Conservation (phyloP, 768 basidiomycete genomes). For the Hypsizygus marmoreus region DNA sequence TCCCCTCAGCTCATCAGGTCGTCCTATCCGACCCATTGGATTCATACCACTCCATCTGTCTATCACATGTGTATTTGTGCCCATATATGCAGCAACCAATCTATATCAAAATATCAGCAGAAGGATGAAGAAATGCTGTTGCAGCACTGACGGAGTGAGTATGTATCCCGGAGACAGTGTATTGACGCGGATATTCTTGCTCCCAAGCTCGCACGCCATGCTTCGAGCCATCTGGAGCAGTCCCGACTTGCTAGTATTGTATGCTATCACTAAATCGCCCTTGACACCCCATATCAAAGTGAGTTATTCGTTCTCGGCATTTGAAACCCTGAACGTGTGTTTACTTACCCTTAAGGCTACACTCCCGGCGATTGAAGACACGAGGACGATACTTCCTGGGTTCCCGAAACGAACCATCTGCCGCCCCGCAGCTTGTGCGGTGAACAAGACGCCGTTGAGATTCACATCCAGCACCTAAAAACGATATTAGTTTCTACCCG, state of each 20-base stretch:
- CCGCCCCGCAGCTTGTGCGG: slow-evolving; percentile 63
- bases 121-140: slow-evolving; percentile 16
- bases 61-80: slow-evolving; percentile 56
- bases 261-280: slow-evolving; percentile 72
- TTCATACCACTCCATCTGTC: slow-evolving; percentile 67
- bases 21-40: slow-evolving; percentile 71
- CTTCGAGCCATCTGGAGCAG: slow-evolving; percentile 78
- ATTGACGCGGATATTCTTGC: slow-evolving; percentile 68
- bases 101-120: slow-evolving; percentile 30
- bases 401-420: slow-evolving; percentile 58
- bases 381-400: slow-evolving; percentile 59
- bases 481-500: neutral
- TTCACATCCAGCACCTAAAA: slow-evolving; percentile 68
- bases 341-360: slow-evolving; percentile 22
- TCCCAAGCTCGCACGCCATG: slow-evolving; percentile 78
- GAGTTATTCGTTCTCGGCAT: no score
- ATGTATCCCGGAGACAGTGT: slow-evolving; percentile 76
- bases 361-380: slow-evolving; percentile 64
- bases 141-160: slow-evolving; percentile 53
- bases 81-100: slow-evolving; percentile 72
- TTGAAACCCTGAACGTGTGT: neutral
- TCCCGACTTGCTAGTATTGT: slow-evolving; percentile 75
- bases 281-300: neutral
- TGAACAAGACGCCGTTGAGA: slow-evolving; percentile 59
- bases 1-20: slow-evolving; percentile 72